Evolutionary conservation across 305 asterid species (phyloP).

Genomic region (Fraxinus sp.): DNA sequence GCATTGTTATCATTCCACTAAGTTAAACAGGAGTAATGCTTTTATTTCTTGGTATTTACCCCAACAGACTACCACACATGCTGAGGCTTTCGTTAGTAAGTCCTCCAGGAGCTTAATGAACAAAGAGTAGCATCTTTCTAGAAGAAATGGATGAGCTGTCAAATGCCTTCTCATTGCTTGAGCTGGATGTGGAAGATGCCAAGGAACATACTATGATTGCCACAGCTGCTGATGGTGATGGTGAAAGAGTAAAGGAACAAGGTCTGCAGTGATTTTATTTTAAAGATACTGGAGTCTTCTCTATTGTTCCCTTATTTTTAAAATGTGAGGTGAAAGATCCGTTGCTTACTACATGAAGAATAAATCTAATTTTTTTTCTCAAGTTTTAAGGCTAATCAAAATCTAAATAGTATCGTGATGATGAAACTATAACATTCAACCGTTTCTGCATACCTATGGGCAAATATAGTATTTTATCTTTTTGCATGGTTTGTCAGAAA

Average conservation of each 20-base stretch:
- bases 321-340: not conserved
- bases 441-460: not conserved
- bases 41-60: not conserved
- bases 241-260: constrained; percentile 19
- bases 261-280: constrained; percentile 14
- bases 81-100: not conserved
- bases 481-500: not conserved
- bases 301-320: not conserved
- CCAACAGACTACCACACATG: not conserved
- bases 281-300: not conserved
- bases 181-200: constrained; percentile 51
- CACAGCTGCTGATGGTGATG: constrained; percentile 25
- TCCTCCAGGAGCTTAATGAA: constrained; percentile 27
- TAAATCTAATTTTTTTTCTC: not conserved
- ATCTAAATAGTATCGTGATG: not conserved
- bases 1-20: not conserved
- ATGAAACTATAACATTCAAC: not conserved
- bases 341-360: not conserved
- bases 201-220: constrained; percentile 19
- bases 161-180: constrained; percentile 63
- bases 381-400: not conserved
- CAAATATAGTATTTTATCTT: not conserved
- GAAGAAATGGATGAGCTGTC: constrained; percentile 56
- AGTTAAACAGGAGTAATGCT: constrained; percentile 12
- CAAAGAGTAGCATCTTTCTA: constrained; percentile 7